Conservation (phyloP, 768 basidiomycete genomes). For the Termitomyces bulborhizus region DNA sequence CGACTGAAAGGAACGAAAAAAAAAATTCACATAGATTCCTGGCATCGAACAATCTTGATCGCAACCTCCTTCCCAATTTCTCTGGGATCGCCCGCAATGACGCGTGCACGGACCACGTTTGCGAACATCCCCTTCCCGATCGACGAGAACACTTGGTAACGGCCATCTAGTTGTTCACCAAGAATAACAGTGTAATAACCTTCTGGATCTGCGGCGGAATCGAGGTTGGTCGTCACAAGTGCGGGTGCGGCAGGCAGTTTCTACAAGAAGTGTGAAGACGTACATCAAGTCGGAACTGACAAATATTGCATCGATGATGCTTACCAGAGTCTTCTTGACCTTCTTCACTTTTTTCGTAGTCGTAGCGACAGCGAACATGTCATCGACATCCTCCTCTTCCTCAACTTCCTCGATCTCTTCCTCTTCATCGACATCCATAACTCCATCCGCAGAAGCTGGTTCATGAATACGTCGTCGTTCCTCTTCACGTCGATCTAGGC, state of each 20-base stretch:
- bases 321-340: slow-evolving; percentile 48
- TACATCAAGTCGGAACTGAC: not conserved
- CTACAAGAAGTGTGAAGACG: not conserved
- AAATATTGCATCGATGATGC: slow-evolving; percentile 14
- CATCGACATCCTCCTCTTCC: slow-evolving; percentile 73
- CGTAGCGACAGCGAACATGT: slow-evolving; percentile 82
- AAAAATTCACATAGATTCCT: slow-evolving; percentile 80
- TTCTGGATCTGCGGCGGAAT: slow-evolving; percentile 89
- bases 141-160: slow-evolving; percentile 91
- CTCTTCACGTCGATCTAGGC: slow-evolving; percentile 76
- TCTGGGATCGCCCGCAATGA: slow-evolving; percentile 60
- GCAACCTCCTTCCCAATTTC: slow-evolving; percentile 71
- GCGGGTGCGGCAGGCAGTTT: slow-evolving; percentile 52
- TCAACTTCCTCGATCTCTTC: slow-evolving; percentile 42
- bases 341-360: slow-evolving; percentile 48
- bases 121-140: slow-evolving; percentile 99
- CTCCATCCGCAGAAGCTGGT: slow-evolving; percentile 26
- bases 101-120: slow-evolving; percentile 87
- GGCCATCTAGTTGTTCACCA: slow-evolving; percentile 87
- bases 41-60: slow-evolving; percentile 93
- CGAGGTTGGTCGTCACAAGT: slow-evolving; percentile 70
- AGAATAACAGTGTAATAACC: slow-evolving; percentile 94
- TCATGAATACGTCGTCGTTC: slow-evolving; percentile 62
- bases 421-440: slow-evolving; percentile 36
- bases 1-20: slow-evolving; percentile 3